Base-by-base conservation (phyloP, 1,284 basidiomycete genomes). In the Pseudozyma thailandica region DNA sequence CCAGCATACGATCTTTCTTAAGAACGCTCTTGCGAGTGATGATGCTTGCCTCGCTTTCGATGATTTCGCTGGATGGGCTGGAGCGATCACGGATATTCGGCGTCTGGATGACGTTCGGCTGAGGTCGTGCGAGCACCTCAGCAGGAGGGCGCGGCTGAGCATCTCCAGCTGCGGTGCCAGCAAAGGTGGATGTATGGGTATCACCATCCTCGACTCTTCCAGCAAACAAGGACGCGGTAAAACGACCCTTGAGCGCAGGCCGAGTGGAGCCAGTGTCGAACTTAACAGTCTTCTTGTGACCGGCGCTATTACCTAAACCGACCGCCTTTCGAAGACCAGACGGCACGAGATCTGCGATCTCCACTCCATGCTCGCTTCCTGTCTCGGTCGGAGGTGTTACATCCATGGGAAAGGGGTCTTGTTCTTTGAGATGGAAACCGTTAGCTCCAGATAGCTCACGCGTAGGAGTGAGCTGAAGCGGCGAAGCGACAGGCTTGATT, bases 1-100 rank as follows among this genome's bases (percentile, higher is more conserved):
- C 89, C 13, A 93, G 86, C 91, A 94, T 93, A 70, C 92, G 87
- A 82, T 93, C 92, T 91, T 82, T 66, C 88, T 82, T 82, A 21
- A 79, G 55, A 15, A 74, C 65, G 15, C 62, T 64, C 23, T 50
- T 61, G 33, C 60, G 60, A 6, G 71, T 72, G 47, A 77, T 59
- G 42, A 74, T 47, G 42, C 44, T 60, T 23, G 49, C 28, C 13
- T 60, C 60, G 31, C 53, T 58, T 18, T 35, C 50, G n/a, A 30
- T 27, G 2, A 28, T 26, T 10, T 55, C 55, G n/a, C 46, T 60
- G 8, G 18, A 23, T 2, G 52, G 39, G n/a, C 15, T 44, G 8
- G 51, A 37, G 26, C 39, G 26, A 10, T 55, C 55, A 9, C 15
- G 28, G 2, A 47, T 46, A 0, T 10, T 38, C 2, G 43, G 47